phyloP scores from a whole-genome alignment of 345 rosid species.

The Raphanus sativus region DNA sequence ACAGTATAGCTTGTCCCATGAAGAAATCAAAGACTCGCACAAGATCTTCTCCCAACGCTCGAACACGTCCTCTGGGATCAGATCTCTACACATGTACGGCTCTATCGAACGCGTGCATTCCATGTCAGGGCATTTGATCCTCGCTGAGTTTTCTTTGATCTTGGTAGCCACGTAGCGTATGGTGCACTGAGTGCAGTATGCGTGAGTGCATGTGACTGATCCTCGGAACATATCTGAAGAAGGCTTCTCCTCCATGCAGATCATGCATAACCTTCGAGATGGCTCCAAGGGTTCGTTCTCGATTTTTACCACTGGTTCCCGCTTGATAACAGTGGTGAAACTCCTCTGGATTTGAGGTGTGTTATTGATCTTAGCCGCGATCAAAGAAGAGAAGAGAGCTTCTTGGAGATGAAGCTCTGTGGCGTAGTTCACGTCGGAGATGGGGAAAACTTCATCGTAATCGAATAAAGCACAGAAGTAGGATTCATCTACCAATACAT shows the following conservation, averaged over 20 bases:
- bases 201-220: slow-evolving; percentile 45
- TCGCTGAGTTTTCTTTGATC: slow-evolving; percentile 27
- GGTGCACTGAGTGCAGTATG: slow-evolving; percentile 56
- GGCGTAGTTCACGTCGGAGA: slow-evolving; percentile 53
- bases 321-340: not conserved
- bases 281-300: slow-evolving; percentile 35
- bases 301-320: not conserved
- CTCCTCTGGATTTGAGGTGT: not conserved
- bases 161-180: slow-evolving; percentile 46
- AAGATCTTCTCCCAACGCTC: slow-evolving; percentile 57
- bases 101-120: slow-evolving; percentile 47
- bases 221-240: slow-evolving; percentile 41
- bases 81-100: slow-evolving; percentile 43
- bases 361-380: not conserved
- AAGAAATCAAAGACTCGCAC: slow-evolving; percentile 46
- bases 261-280: slow-evolving; percentile 46
- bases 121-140: slow-evolving; percentile 56
- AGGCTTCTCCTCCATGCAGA: slow-evolving; percentile 55
- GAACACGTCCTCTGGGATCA: slow-evolving; percentile 48
- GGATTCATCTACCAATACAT: slow-evolving; percentile 38
- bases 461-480: slow-evolving; percentile 43
- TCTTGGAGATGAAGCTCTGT: slow-evolving; percentile 50
- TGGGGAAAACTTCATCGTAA: slow-evolving; percentile 38
- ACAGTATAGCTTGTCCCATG: slow-evolving; percentile 51
- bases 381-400: slow-evolving; percentile 38